Evolutionary conservation across 306 rosid genomes (phyloP).

Genomic region (Parietaria judaica): DNA sequence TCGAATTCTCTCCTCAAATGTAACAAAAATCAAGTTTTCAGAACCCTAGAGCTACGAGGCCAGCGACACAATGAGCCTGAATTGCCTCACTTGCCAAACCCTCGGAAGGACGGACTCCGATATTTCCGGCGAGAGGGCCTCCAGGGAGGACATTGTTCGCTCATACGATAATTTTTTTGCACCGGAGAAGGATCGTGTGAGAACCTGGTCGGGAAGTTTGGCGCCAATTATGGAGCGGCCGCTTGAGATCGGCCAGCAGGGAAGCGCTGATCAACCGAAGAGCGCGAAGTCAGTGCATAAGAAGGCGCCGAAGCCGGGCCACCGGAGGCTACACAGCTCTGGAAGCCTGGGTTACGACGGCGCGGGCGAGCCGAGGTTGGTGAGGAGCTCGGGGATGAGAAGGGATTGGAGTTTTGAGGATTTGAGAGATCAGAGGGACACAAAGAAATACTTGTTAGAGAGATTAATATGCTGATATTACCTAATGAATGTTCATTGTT

Average conservation of each 20-base stretch:
- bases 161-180: constrained; percentile 10
- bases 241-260: not conserved
- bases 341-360: constrained; percentile 23
- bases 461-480: too few species aligned
- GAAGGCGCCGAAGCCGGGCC: constrained; percentile 18
- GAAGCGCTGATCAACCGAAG: not conserved
- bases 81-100: constrained; percentile 48
- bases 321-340: constrained; percentile 27
- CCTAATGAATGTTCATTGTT: too few species aligned
- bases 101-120: constrained; percentile 38
- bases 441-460: too few species aligned
- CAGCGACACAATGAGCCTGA: constrained; percentile 43
- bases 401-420: constrained; percentile 90
- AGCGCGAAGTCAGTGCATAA: not conserved
- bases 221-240: constrained; percentile 18
- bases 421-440: constrained; percentile 14
- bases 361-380: constrained; percentile 34
- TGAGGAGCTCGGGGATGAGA: constrained; percentile 73
- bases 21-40: not conserved
- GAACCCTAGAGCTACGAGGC: too few species aligned
- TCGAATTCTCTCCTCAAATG: constrained; percentile 13
- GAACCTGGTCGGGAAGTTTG: constrained; percentile 57
- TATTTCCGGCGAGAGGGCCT: constrained; percentile 25
- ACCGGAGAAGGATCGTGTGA: constrained; percentile 20
- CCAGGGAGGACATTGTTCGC: constrained; percentile 6